Evolutionary conservation across 495 filamentous ascomycete species (phyloP).

Genomic region (Clavariopsis aquatica): DNA sequence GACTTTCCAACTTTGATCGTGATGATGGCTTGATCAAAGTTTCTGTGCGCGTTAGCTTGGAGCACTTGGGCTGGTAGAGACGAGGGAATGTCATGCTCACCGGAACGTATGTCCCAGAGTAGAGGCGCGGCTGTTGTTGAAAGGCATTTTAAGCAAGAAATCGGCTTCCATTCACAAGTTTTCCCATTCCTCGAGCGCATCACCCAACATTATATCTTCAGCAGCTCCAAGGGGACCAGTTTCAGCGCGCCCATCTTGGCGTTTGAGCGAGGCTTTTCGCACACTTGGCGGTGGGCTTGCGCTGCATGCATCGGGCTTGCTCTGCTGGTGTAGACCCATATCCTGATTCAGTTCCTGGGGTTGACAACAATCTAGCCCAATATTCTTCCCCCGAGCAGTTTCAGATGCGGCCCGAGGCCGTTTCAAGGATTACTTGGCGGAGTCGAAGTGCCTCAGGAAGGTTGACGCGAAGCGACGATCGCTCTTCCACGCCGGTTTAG

Average conservation of each 20-base stretch:
- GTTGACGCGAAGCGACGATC: background rate
- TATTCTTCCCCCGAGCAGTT: background rate
- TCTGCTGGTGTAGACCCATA: background rate
- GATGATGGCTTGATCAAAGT: constrained; percentile 30
- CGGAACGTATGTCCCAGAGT: constrained; percentile 26
- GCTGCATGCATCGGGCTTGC: background rate
- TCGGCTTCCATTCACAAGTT: constrained; percentile 8
- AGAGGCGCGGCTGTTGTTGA: constrained; percentile 15
- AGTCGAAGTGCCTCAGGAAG: background rate
- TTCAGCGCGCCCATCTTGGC: background rate
- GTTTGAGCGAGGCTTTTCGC: constrained; percentile 4
- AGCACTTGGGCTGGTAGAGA: background rate
- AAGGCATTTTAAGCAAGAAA: constrained; percentile 23
- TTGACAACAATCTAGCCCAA: background rate
- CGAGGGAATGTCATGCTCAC: background rate
- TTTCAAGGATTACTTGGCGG: constrained; percentile 4
- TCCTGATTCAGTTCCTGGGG: background rate
- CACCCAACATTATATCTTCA: background rate
- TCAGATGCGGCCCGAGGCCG: background rate
- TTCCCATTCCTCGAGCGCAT: background rate
- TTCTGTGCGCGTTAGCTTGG: background rate
- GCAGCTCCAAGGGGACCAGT: constrained; percentile 1
- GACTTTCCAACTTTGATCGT: constrained; percentile 29
- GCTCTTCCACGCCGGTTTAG: background rate
- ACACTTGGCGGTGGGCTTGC: background rate